Evolutionary conservation across 2,329 filamentous ascomycete genomes (phyloP).

Genomic region (Nigrospora osmanthi): DNA sequence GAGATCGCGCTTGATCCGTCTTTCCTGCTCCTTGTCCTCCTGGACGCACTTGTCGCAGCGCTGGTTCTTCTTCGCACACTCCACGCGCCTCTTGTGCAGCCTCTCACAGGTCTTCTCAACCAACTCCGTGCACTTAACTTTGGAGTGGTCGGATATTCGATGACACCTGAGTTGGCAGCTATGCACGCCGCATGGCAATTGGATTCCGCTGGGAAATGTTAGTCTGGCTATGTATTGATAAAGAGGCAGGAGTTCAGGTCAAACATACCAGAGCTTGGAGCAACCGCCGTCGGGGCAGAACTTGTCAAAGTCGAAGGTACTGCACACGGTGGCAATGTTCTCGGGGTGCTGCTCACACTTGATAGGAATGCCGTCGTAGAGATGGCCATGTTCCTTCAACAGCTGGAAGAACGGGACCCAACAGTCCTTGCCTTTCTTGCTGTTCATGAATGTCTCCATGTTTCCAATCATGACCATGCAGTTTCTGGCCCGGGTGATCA

Average conservation of each 20-base stretch:
- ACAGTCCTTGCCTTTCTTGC: conserved; percentile 44
- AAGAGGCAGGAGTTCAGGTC: no score
- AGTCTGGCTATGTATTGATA: neutral
- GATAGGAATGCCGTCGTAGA: conserved; percentile 55
- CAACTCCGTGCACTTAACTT: conserved; percentile 32
- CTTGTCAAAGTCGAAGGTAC: conserved; percentile 49
- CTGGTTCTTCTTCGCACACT: conserved; percentile 32
- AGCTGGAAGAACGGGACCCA: conserved; percentile 53
- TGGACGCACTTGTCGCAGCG: conserved; percentile 43
- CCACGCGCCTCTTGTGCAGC: conserved; percentile 37
- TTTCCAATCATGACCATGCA: conserved; percentile 65
- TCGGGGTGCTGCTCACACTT: conserved; percentile 52
- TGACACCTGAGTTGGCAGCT: conserved; percentile 56
- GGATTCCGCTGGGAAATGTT: neutral
- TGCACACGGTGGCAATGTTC: conserved; percentile 33
- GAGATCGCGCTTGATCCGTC: conserved; percentile 34
- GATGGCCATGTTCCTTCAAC: conserved; percentile 39
- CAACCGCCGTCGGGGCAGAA: conserved; percentile 67
- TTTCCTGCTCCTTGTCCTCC: conserved; percentile 37
- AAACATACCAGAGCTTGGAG: conserved; percentile 48
- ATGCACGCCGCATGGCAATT: conserved; percentile 51
- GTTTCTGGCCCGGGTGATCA: conserved; percentile 59
- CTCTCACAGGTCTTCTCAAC: conserved; percentile 33
- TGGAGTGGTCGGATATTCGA: conserved; percentile 45
- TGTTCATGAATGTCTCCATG: conserved; percentile 55